A percentile compares a stretch with the other conserved stretches of the same genome.
These are phyloP conservation scores for Cyclotella atomus DNA, from an alignment of 108 stramenopile species.

Conservation along the genomic window DNA sequence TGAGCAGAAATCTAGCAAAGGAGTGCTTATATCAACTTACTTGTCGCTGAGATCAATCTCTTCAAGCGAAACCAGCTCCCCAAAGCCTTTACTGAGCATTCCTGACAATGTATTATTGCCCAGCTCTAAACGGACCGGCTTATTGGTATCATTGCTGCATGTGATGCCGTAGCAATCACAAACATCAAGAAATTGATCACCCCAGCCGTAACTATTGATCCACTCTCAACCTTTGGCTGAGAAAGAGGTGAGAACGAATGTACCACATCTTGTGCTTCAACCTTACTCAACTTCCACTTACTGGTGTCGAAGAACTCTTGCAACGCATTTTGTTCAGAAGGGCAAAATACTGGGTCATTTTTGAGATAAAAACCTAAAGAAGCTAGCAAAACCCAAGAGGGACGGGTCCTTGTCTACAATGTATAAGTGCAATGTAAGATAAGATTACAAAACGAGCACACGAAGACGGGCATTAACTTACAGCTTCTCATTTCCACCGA, in stretches of 20 bases:
- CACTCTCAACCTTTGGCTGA: constrained; percentile 27
- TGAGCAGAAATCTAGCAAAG: neutral
- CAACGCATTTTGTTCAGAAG: constrained; percentile 24
- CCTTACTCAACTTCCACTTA: neutral
- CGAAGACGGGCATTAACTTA: neutral
- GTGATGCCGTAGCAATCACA: constrained; percentile 18
- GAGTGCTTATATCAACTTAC: no score
- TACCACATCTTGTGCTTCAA: neutral
- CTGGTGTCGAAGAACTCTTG: constrained; percentile 16
- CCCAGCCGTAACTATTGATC: constrained; percentile 11
- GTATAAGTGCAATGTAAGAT: neutral
- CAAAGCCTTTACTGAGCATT: constrained; percentile 50
- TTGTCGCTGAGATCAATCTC: constrained; percentile 59
- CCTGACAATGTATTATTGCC: constrained; percentile 47
- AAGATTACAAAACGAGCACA: neutral
- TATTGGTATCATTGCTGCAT: constrained; percentile 2
- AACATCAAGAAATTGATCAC: constrained; percentile 1
- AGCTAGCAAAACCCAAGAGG: constrained; percentile 9
- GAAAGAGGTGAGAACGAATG: neutral
- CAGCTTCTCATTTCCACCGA: neutral
- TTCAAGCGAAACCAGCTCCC: constrained; percentile 44
- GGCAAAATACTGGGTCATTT: constrained; percentile 11
- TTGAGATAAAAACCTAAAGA: constrained; percentile 13
- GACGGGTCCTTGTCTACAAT: neutral
- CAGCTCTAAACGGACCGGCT: constrained; percentile 8